These are phyloP conservation scores for Clarkia xantiana DNA, from an alignment of 345 rosid species.

Conservation along the genomic window DNA sequence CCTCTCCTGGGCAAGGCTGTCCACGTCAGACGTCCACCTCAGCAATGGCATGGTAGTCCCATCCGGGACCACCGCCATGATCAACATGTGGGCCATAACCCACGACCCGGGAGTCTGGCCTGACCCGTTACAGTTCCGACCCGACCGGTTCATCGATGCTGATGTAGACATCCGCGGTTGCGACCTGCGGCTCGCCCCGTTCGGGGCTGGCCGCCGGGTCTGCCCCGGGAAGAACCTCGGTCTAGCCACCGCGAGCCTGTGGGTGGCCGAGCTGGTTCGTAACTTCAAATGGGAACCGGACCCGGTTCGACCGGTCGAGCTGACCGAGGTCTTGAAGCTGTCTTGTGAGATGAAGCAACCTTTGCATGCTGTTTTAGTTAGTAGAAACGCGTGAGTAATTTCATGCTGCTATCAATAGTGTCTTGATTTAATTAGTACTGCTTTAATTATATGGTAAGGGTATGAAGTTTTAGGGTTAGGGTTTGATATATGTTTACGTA, in stretches of 20 bases:
- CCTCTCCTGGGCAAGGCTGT: conserved; percentile 78
- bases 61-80: conserved; percentile 73
- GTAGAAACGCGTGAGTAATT: conserved; percentile 8
- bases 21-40: conserved; percentile 67
- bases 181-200: conserved; percentile 72
- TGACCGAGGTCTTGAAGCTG: conserved; percentile 58
- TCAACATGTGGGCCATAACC: conserved; percentile 97
- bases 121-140: conserved; percentile 39
- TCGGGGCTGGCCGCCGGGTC: conserved; percentile 81
- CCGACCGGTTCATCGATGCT: conserved; percentile 48
- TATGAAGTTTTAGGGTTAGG: no score
- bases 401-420: background rate
- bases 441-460: no score
- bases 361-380: conserved; percentile 31
- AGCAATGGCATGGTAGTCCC: conserved; percentile 74
- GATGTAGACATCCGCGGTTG: conserved; percentile 57
- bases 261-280: conserved; percentile 65
- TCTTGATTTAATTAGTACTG: no score
- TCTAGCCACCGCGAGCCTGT: conserved; percentile 42
- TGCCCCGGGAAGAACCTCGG: conserved; percentile 86
- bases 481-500: no score
- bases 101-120: conserved; percentile 60
- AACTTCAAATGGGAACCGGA: conserved; percentile 45
- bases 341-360: conserved; percentile 89
- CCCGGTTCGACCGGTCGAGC: conserved; percentile 30